Percentiles rank a stretch among this genome's conserved stretches.
These are phyloP conservation scores for Aureobasidium sp. DNA, from an alignment of 2,329 filamentous ascomycete species.

Conservation along the genomic window DNA sequence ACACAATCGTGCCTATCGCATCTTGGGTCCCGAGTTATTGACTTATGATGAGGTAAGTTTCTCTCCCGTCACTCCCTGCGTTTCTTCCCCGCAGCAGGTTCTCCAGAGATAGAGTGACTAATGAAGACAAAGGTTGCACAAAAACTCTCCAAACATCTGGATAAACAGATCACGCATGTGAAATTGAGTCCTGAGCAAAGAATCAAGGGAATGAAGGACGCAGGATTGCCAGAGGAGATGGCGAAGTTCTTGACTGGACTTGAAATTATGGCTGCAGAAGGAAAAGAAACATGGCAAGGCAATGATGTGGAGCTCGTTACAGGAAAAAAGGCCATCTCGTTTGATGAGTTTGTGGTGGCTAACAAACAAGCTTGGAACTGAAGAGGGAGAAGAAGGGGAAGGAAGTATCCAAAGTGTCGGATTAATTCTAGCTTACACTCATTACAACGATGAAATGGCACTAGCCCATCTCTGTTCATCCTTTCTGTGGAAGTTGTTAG, in stretches of 20 bases:
- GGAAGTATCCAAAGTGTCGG: too few species aligned
- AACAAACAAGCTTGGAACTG: neutral
- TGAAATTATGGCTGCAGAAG: neutral
- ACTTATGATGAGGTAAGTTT: neutral
- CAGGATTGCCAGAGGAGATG: neutral
- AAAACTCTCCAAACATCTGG: neutral
- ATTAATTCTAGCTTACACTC: too few species aligned
- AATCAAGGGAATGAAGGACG: neutral
- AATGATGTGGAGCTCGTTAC: neutral
- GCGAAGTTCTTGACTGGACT: neutral
- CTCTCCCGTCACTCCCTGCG: too few species aligned
- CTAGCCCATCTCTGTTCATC: conserved; percentile 85
- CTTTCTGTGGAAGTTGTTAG: conserved; percentile 33
- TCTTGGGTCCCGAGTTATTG: neutral
- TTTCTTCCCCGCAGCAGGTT: too few species aligned
- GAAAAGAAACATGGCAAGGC: neutral
- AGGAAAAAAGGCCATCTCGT: neutral
- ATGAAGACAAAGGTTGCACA: too few species aligned
- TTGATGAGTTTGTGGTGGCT: neutral
- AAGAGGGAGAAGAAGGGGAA: too few species aligned
- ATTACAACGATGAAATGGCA: conserved; percentile 51
- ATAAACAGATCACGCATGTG: neutral
- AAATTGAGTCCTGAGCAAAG: neutral
- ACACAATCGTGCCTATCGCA: neutral
- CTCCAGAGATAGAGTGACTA: too few species aligned